A percentile compares a stretch with the other conserved stretches of the same genome.
Evolutionary conservation across 192 early-diverging fungal species (phyloP).

Genomic region (Dispira simplex): DNA sequence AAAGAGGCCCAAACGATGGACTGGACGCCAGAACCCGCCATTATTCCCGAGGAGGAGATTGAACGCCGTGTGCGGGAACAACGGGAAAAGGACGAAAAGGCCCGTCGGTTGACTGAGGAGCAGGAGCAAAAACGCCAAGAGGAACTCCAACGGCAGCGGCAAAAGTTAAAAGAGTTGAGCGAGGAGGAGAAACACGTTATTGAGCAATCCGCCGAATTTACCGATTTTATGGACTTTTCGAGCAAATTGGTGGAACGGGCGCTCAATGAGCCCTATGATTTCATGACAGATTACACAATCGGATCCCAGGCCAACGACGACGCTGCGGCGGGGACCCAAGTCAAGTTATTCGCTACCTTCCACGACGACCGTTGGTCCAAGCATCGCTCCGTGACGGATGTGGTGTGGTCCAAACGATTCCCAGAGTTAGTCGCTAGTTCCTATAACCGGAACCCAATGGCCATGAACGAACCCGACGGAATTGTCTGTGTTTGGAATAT

Average conservation of each 20-base stretch:
- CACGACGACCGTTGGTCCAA: constrained; percentile 73
- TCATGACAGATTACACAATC: constrained; percentile 86
- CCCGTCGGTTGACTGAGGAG: constrained; percentile 17
- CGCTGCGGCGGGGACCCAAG: constrained; percentile 41
- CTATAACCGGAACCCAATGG: constrained; percentile 81
- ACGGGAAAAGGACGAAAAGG: constrained; percentile 25
- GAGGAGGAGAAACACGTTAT: constrained; percentile 78
- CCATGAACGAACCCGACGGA: constrained; percentile 85
- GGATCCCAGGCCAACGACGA: constrained; percentile 38
- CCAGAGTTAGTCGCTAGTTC: constrained; percentile 79
- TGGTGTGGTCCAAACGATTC: constrained; percentile 82
- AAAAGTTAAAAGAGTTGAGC: constrained; percentile 44
- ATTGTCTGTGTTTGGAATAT: constrained; percentile 91
- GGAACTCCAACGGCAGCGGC: constrained; percentile 41
- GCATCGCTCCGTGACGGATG: constrained; percentile 81
- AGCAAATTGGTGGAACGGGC: constrained; percentile 82
- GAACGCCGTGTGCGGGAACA: constrained; percentile 24
- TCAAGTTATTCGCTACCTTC: constrained; percentile 56
- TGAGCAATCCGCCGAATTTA: constrained; percentile 55
- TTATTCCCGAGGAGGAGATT: constrained; percentile 25
- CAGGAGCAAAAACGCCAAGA: constrained; percentile 38
- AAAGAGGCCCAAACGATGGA: constrained; percentile 73
- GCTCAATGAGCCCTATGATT: constrained; percentile 76
- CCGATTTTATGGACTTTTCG: constrained; percentile 74
- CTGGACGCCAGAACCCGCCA: constrained; percentile 13